Evolutionary conservation across 2,329 filamentous ascomycete species (phyloP), one percentile per base, ranked within the genome.

Genomic region (Raffaelea arxii): DNA sequence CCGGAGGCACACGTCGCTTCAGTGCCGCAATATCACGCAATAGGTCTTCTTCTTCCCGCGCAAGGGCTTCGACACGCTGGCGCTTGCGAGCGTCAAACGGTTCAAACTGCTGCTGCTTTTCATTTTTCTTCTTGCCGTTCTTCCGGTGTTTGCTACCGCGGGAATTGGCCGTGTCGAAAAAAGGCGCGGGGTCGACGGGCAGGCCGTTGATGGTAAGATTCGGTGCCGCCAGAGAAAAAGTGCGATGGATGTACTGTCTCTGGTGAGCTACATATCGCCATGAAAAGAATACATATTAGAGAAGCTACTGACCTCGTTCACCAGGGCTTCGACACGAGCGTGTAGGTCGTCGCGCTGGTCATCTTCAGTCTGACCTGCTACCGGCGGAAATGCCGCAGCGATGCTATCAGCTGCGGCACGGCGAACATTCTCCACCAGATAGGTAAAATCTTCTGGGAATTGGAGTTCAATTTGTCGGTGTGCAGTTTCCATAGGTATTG

Each of bases 401-500:
- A 91, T 74, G 59, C 80, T 83, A 56, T 77, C 74, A 39, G 75
- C 71, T 11, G 85, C 84, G 47, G 81, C 80, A 62, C 73, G 73
- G 58, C 80, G 79, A 52, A 86, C 77, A 58, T 86, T 86, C 53
- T 73, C 66, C 55, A 85, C 73, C 24, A 91, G 75, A 64, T 82
- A 86, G 47, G 74, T 66, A 27, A 90, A 72, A 64, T 91, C 86
- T 42, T 83, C 78, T 37, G 80, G 77, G n/a, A 77, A 75, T 66
- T 90, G 85, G 44, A 91, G 78, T 66, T 90, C 86, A 62, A 91
- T 84, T 66, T 81, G 84, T 61, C 86, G 81, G 64, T 88, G 79
- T 32, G 67, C 61, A 24, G 55, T 46, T 37, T 63, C 62, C 62
- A 65, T 65, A 21, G 12, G n/a, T n/a, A n/a, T n/a, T n/a, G n/a